A percentile compares a stretch with the other conserved stretches of the same genome.
phyloP scores from a whole-genome alignment of 23 red algal species.

The Cyanidiococcus yangmingshanensis region DNA sequence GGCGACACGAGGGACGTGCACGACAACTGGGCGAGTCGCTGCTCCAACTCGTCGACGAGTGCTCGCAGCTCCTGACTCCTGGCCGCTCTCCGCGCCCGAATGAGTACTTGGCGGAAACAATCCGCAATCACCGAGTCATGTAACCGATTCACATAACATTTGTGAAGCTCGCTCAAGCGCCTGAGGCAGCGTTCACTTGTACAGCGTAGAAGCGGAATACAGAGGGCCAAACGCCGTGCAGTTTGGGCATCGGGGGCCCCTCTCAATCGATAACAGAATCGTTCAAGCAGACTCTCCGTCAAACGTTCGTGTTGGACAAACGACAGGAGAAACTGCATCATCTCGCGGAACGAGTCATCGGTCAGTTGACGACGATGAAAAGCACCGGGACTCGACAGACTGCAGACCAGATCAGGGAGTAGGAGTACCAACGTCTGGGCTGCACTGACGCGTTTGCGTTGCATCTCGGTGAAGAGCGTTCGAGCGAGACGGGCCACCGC shows the following conservation, averaged over 20 bases:
- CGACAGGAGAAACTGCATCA: slow-evolving; percentile 59
- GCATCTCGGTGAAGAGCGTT: slow-evolving; percentile 65
- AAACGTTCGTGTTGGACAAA: slow-evolving; percentile 65
- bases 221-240: slow-evolving; percentile 43
- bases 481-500: slow-evolving; percentile 45
- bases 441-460: slow-evolving; percentile 35
- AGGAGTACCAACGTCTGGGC: slow-evolving; percentile 57
- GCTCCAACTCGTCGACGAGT: background rate
- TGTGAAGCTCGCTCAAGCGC: background rate
- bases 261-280: slow-evolving; percentile 77
- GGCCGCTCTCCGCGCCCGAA: background rate
- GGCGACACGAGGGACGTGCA: no score
- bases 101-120: background rate
- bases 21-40: background rate
- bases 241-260: slow-evolving; percentile 27
- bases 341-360: slow-evolving; percentile 38
- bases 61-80: background rate
- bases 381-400: slow-evolving; percentile 27
- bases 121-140: background rate
- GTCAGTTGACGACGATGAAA: background rate
- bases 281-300: slow-evolving; percentile 61
- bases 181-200: background rate
- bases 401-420: slow-evolving; percentile 76
- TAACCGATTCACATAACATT: background rate
- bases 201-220: slow-evolving; percentile 42